Percentiles rank a stretch among this genome's conserved stretches.
phyloP scores from a whole-genome alignment of 2,329 filamentous ascomycete species.

The Apiospora phragmitis region DNA sequence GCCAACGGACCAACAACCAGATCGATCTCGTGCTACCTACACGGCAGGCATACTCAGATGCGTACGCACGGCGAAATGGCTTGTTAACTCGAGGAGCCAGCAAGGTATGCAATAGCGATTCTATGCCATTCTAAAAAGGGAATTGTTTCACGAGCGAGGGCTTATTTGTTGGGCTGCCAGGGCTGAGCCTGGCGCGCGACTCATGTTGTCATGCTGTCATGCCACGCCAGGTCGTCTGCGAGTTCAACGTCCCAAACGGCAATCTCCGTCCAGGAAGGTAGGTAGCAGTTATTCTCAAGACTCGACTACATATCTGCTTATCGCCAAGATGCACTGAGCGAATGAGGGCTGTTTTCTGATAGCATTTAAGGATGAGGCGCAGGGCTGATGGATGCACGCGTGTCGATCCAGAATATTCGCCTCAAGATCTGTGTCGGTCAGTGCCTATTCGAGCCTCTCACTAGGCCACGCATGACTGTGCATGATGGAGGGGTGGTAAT shows the following conservation, averaged over 20 bases:
- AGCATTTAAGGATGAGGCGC: background rate
- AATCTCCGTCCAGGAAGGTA: background rate
- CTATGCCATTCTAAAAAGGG: background rate
- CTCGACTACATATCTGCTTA: background rate
- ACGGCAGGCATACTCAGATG: background rate
- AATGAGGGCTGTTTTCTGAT: background rate
- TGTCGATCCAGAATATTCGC: background rate
- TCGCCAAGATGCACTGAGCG: background rate
- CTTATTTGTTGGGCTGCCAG: background rate
- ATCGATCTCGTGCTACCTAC: background rate
- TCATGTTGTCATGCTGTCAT: background rate
- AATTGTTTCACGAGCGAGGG: background rate
- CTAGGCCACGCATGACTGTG: background rate
- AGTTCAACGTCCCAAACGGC: background rate
- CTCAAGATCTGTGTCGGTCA: background rate
- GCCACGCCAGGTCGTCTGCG: background rate
- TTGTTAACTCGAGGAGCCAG: background rate
- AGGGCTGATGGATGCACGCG: background rate
- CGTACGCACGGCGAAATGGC: background rate
- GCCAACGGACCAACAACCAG: background rate
- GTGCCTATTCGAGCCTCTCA: background rate
- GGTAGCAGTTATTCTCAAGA: background rate
- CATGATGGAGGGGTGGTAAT: background rate
- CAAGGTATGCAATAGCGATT: background rate
- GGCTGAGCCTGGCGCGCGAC: background rate